A percentile compares a stretch with the other conserved stretches of the same genome.
Evolutionary conservation across 2,329 filamentous ascomycete genomes (phyloP).

Genomic region (Cordyceps pruinosa): DNA sequence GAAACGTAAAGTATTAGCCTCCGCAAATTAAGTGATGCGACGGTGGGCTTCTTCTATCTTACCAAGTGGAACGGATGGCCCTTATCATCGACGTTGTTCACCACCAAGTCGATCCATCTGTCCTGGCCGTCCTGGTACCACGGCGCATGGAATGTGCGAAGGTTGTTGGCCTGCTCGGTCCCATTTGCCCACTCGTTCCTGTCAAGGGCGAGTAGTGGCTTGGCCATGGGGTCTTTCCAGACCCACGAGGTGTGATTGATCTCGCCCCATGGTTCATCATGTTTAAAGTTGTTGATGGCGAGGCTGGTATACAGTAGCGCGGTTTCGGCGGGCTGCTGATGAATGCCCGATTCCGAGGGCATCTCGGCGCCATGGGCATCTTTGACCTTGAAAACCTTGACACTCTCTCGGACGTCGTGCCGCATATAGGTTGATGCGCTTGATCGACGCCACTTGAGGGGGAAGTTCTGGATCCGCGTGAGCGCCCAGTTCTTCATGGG

Average conservation of each 20-base stretch:
- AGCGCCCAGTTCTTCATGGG: constrained; percentile 18
- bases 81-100: constrained; percentile 45
- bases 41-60: too few relatives aligned
- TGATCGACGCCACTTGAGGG: constrained; percentile 7
- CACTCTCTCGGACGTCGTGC: background rate
- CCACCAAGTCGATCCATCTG: constrained; percentile 39
- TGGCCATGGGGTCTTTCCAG: constrained; percentile 1
- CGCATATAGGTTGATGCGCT: background rate
- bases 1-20: background rate
- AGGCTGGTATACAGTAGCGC: constrained; percentile 18
- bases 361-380: background rate
- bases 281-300: constrained; percentile 15
- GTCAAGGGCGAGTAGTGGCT: constrained; percentile 16
- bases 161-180: constrained; percentile 14
- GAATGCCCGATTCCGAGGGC: background rate
- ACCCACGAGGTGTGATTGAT: constrained; percentile 20
- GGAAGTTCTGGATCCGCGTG: constrained; percentile 16
- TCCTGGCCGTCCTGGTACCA: constrained; percentile 17
- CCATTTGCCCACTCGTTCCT: constrained; percentile 13
- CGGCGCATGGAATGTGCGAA: constrained; percentile 15
- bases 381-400: constrained; percentile 2
- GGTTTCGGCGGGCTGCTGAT: constrained; percentile 7
- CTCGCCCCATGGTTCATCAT: constrained; percentile 18
- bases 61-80: constrained; percentile 44
- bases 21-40: background rate